A percentile compares a stretch with the other conserved stretches of the same genome.
Conservation (phyloP, 306 rosid species). For the Dryas octopetala region DNA sequence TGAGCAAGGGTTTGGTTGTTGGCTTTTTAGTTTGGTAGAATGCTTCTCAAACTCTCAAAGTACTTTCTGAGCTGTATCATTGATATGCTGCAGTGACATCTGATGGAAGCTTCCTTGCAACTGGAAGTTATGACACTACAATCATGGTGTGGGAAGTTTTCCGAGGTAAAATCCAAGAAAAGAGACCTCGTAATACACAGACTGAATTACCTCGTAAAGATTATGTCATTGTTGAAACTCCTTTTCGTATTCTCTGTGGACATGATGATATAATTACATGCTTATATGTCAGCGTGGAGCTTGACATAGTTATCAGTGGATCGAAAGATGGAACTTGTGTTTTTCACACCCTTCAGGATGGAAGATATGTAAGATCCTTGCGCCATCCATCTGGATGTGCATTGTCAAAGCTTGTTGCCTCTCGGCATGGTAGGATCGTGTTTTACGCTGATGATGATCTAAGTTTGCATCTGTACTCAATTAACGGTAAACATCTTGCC, state of each 20-base stretch:
- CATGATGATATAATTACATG: constrained; percentile 94
- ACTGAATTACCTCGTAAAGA: constrained; percentile 79
- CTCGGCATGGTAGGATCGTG: constrained; percentile 77
- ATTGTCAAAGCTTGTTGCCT: constrained; percentile 82
- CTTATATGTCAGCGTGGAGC: constrained; percentile 81
- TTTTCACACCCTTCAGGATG: constrained; percentile 88
- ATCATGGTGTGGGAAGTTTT: constrained; percentile 96
- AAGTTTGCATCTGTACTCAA: constrained; percentile 86
- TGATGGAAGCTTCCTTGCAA: constrained; percentile 94
- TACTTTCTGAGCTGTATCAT: background rate
- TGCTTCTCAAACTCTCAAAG: constrained; percentile 4
- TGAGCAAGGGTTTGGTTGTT: background rate
- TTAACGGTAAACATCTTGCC: constrained; percentile 94
- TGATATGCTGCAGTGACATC: constrained; percentile 79
- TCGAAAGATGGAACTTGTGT: constrained; percentile 96
- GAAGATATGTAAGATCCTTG: constrained; percentile 89
- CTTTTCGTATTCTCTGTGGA: constrained; percentile 91
- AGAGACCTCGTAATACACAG: constrained; percentile 65
- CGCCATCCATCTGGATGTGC: constrained; percentile 84
- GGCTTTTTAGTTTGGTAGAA: background rate
- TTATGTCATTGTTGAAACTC: constrained; percentile 78
- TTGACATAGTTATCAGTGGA: constrained; percentile 94
- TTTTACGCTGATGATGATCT: constrained; percentile 95
- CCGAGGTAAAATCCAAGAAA: constrained; percentile 70
- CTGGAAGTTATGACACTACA: constrained; percentile 97